phyloP scores from a whole-genome alignment of 2,329 filamentous ascomycete species.

The Fusarium heterosporum region DNA sequence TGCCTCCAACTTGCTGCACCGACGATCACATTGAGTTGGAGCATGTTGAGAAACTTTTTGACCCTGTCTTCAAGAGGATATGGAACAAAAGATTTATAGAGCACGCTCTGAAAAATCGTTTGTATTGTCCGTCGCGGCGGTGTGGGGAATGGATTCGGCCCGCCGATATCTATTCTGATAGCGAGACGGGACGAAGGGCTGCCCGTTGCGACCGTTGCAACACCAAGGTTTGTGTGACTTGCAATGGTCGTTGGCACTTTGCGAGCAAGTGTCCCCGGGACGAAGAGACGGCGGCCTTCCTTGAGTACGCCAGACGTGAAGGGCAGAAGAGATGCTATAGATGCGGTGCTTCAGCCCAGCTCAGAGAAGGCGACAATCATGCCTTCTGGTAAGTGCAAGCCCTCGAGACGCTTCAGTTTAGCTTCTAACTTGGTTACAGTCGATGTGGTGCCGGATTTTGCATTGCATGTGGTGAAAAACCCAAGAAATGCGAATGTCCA shows the following conservation, averaged over 20 bases:
- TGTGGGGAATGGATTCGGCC: slow-evolving; percentile 88
- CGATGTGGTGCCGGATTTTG: slow-evolving; percentile 88
- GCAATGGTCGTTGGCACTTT: slow-evolving; percentile 80
- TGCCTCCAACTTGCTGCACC: slow-evolving; percentile 87
- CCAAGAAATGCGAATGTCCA: slow-evolving; percentile 86
- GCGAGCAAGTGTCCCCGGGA: slow-evolving; percentile 77
- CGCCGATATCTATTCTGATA: slow-evolving; percentile 70
- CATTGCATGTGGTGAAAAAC: slow-evolving; percentile 83
- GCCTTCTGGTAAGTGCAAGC: slow-evolving; percentile 78
- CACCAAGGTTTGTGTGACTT: slow-evolving; percentile 78
- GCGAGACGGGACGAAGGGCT: slow-evolving; percentile 69
- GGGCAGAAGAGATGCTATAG: slow-evolving; percentile 82
- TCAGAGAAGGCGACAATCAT: slow-evolving; percentile 87
- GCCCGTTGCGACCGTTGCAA: slow-evolving; percentile 78
- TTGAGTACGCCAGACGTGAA: slow-evolving; percentile 72
- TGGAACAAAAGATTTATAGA: slow-evolving; percentile 88
- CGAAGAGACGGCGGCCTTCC: slow-evolving; percentile 71
- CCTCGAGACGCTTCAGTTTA: background rate
- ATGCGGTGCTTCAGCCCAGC: slow-evolving; percentile 79
- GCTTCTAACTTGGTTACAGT: slow-evolving; percentile 53
- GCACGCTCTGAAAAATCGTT: slow-evolving; percentile 76
- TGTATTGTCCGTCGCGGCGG: slow-evolving; percentile 79
- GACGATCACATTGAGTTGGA: slow-evolving; percentile 77
- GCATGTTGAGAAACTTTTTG: slow-evolving; percentile 81
- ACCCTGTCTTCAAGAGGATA: slow-evolving; percentile 76